Percentiles rank a stretch among this genome's conserved stretches.
phyloP scores from a whole-genome alignment of 2,329 filamentous ascomycete species.

The Zarea fungicola region DNA sequence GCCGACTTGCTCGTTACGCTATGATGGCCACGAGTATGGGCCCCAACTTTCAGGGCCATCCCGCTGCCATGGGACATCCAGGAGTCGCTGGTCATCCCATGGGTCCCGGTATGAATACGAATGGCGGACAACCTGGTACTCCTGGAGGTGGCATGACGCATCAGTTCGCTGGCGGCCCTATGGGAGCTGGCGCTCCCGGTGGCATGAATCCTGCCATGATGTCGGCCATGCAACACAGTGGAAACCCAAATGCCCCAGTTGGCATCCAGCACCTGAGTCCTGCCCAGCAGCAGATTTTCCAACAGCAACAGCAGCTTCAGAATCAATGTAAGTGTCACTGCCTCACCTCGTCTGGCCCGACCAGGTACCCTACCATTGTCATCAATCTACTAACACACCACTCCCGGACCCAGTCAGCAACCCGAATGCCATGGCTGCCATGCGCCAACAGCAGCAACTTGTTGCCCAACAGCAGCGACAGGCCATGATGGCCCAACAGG shows the following conservation, averaged over 20 bases:
- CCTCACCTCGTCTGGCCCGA: background rate
- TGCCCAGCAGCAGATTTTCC: constrained; percentile 52
- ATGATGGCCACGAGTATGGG: constrained; percentile 67
- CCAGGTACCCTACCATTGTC: too few species aligned
- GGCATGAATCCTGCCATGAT: constrained; percentile 72
- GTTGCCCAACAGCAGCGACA: constrained; percentile 55
- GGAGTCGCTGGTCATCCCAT: constrained; percentile 63
- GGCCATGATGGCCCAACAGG: constrained; percentile 50
- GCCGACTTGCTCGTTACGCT: constrained; percentile 36
- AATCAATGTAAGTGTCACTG: constrained; percentile 28
- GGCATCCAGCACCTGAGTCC: constrained; percentile 68
- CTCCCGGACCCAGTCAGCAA: constrained; percentile 27
- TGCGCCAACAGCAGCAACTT: constrained; percentile 51
- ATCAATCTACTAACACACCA: constrained; percentile 11
- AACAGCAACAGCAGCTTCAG: constrained; percentile 40
- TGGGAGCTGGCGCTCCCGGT: constrained; percentile 67
- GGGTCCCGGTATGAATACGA: constrained; percentile 59
- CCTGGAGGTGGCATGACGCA: constrained; percentile 61
- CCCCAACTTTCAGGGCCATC: constrained; percentile 61
- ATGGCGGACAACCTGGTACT: constrained; percentile 63
- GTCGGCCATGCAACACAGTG: constrained; percentile 68
- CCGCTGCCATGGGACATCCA: constrained; percentile 65
- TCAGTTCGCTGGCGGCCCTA: constrained; percentile 58
- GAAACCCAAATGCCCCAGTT: constrained; percentile 56
- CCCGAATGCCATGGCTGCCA: constrained; percentile 34